Percentiles rank a stretch among this genome's conserved stretches.
phyloP scores from a whole-genome alignment of 1,284 basidiomycete genomes.

The Flammula alnicola region DNA sequence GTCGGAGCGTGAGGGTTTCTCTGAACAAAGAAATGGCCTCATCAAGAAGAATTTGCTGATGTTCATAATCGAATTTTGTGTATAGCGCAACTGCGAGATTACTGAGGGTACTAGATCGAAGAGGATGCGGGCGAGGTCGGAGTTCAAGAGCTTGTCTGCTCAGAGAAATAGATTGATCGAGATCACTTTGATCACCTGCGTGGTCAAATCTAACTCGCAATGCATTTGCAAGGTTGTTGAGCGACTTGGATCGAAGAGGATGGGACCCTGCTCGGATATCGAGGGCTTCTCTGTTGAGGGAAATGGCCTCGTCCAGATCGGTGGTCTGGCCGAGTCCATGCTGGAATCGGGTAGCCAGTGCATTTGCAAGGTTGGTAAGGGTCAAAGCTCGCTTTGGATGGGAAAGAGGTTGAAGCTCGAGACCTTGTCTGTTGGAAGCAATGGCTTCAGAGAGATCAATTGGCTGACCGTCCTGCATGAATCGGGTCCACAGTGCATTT shows the following conservation, averaged over 20 bases:
- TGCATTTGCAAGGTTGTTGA: slow-evolving; percentile 1
- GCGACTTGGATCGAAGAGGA: neutral
- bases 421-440: neutral
- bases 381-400: neutral
- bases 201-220: neutral
- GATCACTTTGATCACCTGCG: neutral
- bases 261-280: neutral
- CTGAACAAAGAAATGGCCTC: neutral
- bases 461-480: neutral
- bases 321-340: neutral
- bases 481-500: neutral
- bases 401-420: neutral
- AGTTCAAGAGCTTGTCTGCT: neutral
- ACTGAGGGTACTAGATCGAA: neutral
- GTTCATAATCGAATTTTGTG: neutral
- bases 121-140: neutral
- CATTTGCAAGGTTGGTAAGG: neutral
- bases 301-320: slow-evolving; percentile 11
- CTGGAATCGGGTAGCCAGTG: neutral
- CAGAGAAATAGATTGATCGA: slow-evolving; percentile 4
- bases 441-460: neutral
- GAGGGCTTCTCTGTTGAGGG: slow-evolving; percentile 3
- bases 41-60: neutral
- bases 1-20: neutral
- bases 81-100: neutral